Evolutionary conservation across 805 yeast species (phyloP), one percentile per base, ranked within the genome.

Genomic region (Candida broadrunensis): DNA sequence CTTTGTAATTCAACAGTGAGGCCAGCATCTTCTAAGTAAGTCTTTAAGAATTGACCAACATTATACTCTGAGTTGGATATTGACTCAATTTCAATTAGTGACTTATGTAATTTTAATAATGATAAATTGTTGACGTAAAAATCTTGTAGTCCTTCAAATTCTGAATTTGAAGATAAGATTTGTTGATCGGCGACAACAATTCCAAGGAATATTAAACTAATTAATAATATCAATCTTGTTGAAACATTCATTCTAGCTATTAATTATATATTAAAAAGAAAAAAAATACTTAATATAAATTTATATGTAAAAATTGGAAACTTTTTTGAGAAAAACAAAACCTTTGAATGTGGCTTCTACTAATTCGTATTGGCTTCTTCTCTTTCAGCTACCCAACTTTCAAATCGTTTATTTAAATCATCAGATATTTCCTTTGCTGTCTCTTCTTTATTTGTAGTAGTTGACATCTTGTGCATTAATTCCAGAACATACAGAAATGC

Each of bases 1-100:
- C 58, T 46, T 33, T 69, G 65, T 21, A 54, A 37, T 48, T 81
- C 81, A 3, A 81, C 84, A 0, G 78, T 77, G 40, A 80, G 67
- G 2, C 82, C 83, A 13, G 54, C 54, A 1, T 44, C 34, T 18
- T 52, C 50, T 26, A 80, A 63, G 46, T 72, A 77, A 3, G 47
- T 43, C 23, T 56, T 50, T 34, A 80, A 51, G 46, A 50, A 77
- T 2, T 52, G 42, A 1, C 74, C 70, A 1, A 70, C 80, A 0
- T 45, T 56, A 17, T 27, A 17, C 41, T 65, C 70, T 26, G 52
- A 44, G 21, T 48, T 43, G 23, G 52, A 46, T n/a, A 61, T 46
- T 4, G 67, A 62, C 3, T 47, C 45, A 37, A 52, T 52, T 7
- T 56, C 58, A 1, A 63, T 51, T 35, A 64, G 45, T 9, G 38